Conservation (phyloP, 345 rosid genomes). For the Populus ilicifolia region DNA sequence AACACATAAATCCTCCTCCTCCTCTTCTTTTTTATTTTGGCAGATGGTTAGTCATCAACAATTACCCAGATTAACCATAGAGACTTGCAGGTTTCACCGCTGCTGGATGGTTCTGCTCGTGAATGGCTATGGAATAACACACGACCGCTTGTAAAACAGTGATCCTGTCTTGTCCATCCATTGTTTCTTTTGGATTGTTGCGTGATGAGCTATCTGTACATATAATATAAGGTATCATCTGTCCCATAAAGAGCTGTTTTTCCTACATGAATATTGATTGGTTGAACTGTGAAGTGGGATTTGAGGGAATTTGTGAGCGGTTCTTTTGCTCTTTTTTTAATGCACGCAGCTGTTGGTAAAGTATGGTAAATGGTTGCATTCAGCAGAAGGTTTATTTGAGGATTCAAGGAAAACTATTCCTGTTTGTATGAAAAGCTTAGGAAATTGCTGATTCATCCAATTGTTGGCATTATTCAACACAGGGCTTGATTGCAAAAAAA, state of each 20-base stretch:
- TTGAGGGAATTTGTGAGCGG: no score
- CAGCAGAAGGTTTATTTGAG: no score
- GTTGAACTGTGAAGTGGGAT: not conserved
- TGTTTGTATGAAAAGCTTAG: no score
- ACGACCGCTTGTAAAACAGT: slow-evolving; percentile 42
- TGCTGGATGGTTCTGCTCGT: slow-evolving; percentile 62
- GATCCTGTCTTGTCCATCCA: slow-evolving; percentile 8
- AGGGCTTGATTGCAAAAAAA: no score
- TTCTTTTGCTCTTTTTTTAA: no score
- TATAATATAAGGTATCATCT: not conserved
- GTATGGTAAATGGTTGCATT: no score
- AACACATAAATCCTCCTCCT: no score
- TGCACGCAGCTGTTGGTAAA: no score
- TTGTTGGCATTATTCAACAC: no score
- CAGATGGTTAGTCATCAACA: no score
- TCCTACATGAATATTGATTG: not conserved
- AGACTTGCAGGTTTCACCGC: slow-evolving; percentile 67
- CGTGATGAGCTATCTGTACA: not conserved
- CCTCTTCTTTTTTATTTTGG: not conserved
- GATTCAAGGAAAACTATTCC: no score
- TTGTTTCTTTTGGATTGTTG: not conserved
- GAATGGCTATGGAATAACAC: slow-evolving; percentile 94
- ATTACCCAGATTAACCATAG: not conserved
- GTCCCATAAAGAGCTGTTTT: not conserved
- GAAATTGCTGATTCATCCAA: no score